These are phyloP conservation scores for Picea glauca DNA, from an alignment of 75 land plant species.

Conservation along the genomic window DNA sequence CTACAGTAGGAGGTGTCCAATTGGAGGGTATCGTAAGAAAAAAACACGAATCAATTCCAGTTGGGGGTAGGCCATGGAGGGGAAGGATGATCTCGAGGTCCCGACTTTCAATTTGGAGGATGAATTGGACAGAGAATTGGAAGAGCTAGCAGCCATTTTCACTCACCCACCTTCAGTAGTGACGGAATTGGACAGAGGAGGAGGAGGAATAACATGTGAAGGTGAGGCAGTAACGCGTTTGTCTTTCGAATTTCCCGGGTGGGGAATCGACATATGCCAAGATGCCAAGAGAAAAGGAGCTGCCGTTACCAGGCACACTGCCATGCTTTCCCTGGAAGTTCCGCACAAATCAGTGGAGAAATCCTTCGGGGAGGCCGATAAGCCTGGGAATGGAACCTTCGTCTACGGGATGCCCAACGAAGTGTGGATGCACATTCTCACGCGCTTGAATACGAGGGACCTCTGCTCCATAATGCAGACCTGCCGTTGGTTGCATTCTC, in stretches of 20 bases:
- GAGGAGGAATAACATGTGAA: too few relatives aligned
- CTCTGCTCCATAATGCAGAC: conserved; percentile 6
- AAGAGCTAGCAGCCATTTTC: conserved; percentile 4
- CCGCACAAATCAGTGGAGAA: neutral
- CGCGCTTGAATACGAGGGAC: neutral
- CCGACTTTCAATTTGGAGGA: neutral
- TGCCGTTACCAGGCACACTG: conserved; percentile 1
- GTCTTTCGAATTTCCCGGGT: conserved; percentile 4
- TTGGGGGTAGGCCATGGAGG: too few relatives aligned
- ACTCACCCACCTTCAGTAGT: neutral
- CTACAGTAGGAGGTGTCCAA: too few relatives aligned
- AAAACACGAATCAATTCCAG: too few relatives aligned
- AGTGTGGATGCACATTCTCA: conserved; percentile 2
- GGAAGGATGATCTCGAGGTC: too few relatives aligned
- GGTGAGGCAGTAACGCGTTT: neutral
- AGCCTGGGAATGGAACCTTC: conserved; percentile 1
- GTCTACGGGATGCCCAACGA: conserved; percentile 4
- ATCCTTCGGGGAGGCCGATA: conserved; percentile 9
- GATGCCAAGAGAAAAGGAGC: neutral
- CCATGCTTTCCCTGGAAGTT: neutral
- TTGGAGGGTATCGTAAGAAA: too few relatives aligned
- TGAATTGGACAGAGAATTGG: conserved; percentile 3
- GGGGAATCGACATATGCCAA: conserved; percentile 3
- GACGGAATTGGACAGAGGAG: neutral
- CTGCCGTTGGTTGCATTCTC: conserved; percentile 2